Percentiles rank a stretch among this genome's conserved stretches.
Evolutionary conservation across 768 basidiomycete species (phyloP).

Genomic region (Hygrocybe coccinea): DNA sequence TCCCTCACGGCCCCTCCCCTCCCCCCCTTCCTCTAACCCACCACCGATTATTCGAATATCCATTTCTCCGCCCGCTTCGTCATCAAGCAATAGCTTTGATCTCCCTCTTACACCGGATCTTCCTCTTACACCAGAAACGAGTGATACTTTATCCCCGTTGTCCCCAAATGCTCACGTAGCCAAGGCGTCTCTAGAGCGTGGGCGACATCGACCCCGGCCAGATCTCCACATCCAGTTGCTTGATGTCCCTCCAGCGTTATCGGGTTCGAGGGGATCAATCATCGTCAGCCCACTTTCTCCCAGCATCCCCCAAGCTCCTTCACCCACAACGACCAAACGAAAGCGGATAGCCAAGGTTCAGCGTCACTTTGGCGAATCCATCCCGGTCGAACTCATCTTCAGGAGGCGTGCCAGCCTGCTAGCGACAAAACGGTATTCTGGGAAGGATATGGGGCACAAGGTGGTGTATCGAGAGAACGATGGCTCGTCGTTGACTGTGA

Average conservation of each 20-base stretch:
- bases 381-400: constrained; percentile 15
- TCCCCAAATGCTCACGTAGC: too few relatives aligned
- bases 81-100: too few relatives aligned
- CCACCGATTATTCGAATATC: neutral
- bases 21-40: constrained; percentile 4
- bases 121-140: too few relatives aligned
- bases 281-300: constrained; percentile 9
- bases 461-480: neutral
- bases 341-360: constrained; percentile 30
- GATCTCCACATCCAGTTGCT: neutral
- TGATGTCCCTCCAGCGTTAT: neutral
- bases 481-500: neutral
- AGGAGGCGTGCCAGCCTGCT: constrained; percentile 10
- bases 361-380: constrained; percentile 31
- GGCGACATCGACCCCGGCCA: neutral
- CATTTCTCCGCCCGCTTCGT: too few relatives aligned
- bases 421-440: constrained; percentile 11
- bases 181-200: too few relatives aligned
- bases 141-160: too few relatives aligned
- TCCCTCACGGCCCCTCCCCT: constrained; percentile 13
- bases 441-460: constrained; percentile 10
- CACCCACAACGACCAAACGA: constrained; percentile 27
- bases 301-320: constrained; percentile 17
- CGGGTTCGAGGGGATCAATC: neutral
- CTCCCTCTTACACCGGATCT: too few relatives aligned